Evolutionary conservation across 2,329 filamentous ascomycete species (phyloP).

Genomic region (Thermomyces lanuginosus): DNA sequence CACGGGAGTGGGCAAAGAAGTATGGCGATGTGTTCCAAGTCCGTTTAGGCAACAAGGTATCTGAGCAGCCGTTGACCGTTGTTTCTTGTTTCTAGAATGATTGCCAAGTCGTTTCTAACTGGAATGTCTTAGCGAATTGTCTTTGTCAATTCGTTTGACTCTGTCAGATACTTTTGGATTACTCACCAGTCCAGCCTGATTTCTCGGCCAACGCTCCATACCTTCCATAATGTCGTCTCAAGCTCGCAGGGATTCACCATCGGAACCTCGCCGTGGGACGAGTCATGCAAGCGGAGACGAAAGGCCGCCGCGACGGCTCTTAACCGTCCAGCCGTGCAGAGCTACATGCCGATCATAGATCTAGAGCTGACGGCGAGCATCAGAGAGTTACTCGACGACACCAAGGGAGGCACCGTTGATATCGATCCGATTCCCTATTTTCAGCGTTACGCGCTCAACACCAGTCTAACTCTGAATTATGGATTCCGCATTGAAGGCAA

Average conservation of each 20-base stretch:
- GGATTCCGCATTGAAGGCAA: conserved; percentile 59
- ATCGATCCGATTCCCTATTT: conserved; percentile 59
- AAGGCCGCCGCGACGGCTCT: conserved; percentile 66
- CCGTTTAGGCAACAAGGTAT: conserved; percentile 51
- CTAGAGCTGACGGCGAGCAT: conserved; percentile 57
- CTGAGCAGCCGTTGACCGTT: conserved; percentile 1
- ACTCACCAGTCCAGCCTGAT: conserved; percentile 63
- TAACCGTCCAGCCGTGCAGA: conserved; percentile 58
- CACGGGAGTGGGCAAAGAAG: conserved; percentile 41
- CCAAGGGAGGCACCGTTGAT: conserved; percentile 43
- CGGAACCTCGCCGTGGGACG: conserved; percentile 70
- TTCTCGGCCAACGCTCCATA: conserved; percentile 62
- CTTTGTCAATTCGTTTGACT: conserved; percentile 63
- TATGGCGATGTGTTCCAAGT: conserved; percentile 48
- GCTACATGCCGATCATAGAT: conserved; percentile 70
- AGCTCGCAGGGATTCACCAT: conserved; percentile 66
- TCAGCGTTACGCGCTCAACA: conserved; percentile 60
- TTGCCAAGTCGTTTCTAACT: too few species aligned
- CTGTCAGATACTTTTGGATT: conserved; percentile 58
- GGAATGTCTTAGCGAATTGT: conserved; percentile 51
- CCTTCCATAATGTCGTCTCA: conserved; percentile 65
- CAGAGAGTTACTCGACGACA: conserved; percentile 52
- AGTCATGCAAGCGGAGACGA: conserved; percentile 58
- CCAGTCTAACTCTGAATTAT: conserved; percentile 62
- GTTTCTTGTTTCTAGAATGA: background rate